Conservation (phyloP, 192 early-diverging fungal species). For the Anaeromyces robustus region DNA sequence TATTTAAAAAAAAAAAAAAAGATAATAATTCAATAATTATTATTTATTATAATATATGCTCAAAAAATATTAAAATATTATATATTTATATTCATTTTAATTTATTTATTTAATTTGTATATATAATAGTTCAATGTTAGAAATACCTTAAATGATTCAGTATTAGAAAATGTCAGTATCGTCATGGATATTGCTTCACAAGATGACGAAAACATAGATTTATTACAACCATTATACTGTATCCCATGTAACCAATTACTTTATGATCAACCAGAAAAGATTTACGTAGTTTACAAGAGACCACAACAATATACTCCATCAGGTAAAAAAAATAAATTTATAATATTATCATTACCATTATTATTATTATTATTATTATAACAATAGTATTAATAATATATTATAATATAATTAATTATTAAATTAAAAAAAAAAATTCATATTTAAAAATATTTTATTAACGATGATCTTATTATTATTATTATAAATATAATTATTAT, state of each 20-base stretch:
- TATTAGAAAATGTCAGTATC: constrained; percentile 80
- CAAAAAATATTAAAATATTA: neutral
- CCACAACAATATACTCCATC: constrained; percentile 3
- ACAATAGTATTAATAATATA: too few relatives aligned
- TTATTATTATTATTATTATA: too few relatives aligned
- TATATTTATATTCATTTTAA: neutral
- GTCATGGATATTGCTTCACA: constrained; percentile 57
- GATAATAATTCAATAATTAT: neutral
- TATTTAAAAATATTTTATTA: neutral
- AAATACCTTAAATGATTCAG: constrained; percentile 86
- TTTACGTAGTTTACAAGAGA: constrained; percentile 77
- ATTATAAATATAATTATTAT: constrained; percentile 2
- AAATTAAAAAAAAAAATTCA: neutral
- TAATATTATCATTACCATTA: too few relatives aligned
- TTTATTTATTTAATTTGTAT: neutral
- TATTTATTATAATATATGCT: neutral
- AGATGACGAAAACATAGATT: constrained; percentile 38
- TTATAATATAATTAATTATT: too few relatives aligned
- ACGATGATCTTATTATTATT: too few relatives aligned
- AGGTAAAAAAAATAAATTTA: neutral
- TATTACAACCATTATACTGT: constrained; percentile 42
- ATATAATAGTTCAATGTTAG: constrained; percentile 59
- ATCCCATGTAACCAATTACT: constrained; percentile 60
- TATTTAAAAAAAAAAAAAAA: neutral
- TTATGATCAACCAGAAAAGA: constrained; percentile 56